Base-by-base conservation (phyloP, 108 stramenopile genomes). In the Heterococcus sp. region DNA sequence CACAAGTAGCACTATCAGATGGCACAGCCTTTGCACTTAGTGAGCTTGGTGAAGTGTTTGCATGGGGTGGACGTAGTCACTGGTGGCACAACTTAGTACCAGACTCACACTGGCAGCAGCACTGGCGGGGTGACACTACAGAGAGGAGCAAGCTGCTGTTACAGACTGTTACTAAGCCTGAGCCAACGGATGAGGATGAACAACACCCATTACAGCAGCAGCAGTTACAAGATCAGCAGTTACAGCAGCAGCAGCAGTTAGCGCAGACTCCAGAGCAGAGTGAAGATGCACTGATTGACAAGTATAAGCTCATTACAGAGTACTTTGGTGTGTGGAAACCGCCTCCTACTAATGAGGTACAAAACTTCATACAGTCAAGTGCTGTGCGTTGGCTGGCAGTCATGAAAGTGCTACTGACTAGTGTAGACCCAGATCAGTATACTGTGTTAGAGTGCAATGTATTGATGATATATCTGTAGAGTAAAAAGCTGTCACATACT, bases 91-190 rank as follows among this genome's bases (percentile, higher is more conserved):
- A 85, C 39, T 58, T 87, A 30, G 67, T 79, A 32, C 58, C 84
- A 34, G 87, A 88, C 66, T 77, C 78, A 46, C 38, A 83, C 69
- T 88, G 69, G 83, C 87, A 90, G 66, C 75, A 35, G 11, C 32
- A 87, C 73, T 87, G 88, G 86, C 67, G 89, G 36, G 89, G 90
- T 26, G 87, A 89, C 38, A 89, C 88, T 26, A 91, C 91, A 0
- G 82, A 88, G 66, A 72, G 91, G 32, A 87, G 86, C 32, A 71
- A 87, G 27, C 58, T 89, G 75, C 75, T 91, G 35, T 68, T 91
- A 11, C 79, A 81, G 71, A 78, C 78, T 36, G 4, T 38, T 14
- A 35, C 64, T 34, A 72, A 78, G 71, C n/a, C n/a, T n/a, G n/a
- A n/a, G n/a, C n/a, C n/a, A n/a, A n/a, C n/a, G n/a, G n/a, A n/a